These are phyloP conservation scores for Cryptosporidium andersoni DNA, from an alignment of 169 alveolate genomes.

Conservation along the genomic window DNA sequence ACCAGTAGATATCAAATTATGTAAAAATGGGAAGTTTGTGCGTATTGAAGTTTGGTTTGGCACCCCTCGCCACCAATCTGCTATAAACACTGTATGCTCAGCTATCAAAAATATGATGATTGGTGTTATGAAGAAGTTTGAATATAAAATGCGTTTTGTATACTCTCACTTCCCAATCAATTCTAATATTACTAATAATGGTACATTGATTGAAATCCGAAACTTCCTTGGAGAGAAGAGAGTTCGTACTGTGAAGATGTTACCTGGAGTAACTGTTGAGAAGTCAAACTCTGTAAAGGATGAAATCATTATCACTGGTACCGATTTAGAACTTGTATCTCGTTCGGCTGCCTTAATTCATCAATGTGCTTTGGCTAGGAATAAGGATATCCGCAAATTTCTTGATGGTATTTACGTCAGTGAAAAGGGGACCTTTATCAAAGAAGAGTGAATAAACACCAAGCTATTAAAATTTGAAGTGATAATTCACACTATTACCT, in stretches of 20 bases:
- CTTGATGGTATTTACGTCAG: slow-evolving; percentile 99
- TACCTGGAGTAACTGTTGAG: slow-evolving; percentile 92
- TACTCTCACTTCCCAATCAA: slow-evolving; percentile 99
- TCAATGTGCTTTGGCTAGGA: slow-evolving; percentile 95
- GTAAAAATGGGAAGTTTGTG: slow-evolving; percentile 88
- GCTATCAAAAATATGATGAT: slow-evolving; percentile 96
- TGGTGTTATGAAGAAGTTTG: slow-evolving; percentile 96
- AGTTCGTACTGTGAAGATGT: slow-evolving; percentile 91
- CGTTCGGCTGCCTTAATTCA: slow-evolving; percentile 97
- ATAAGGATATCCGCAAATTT: slow-evolving; percentile 98
- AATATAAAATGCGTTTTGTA: slow-evolving; percentile 99
- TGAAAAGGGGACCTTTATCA: slow-evolving; percentile 91
- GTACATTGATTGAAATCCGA: slow-evolving; percentile 94
- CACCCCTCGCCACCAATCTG: slow-evolving; percentile 90
- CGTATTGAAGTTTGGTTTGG: slow-evolving; percentile 94
- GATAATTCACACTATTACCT: not conserved
- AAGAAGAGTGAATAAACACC: slow-evolving; percentile 78
- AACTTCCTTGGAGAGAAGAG: slow-evolving; percentile 99
- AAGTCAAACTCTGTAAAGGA: slow-evolving; percentile 94
- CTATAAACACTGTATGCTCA: slow-evolving; percentile 93
- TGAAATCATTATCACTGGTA: slow-evolving; percentile 95
- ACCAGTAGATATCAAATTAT: slow-evolving; percentile 92
- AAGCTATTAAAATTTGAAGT: not conserved
- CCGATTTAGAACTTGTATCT: slow-evolving; percentile 96
- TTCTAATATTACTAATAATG: slow-evolving; percentile 92